phyloP scores from a whole-genome alignment of 2,329 filamentous ascomycete genomes.

The Madurella mycetomatis region DNA sequence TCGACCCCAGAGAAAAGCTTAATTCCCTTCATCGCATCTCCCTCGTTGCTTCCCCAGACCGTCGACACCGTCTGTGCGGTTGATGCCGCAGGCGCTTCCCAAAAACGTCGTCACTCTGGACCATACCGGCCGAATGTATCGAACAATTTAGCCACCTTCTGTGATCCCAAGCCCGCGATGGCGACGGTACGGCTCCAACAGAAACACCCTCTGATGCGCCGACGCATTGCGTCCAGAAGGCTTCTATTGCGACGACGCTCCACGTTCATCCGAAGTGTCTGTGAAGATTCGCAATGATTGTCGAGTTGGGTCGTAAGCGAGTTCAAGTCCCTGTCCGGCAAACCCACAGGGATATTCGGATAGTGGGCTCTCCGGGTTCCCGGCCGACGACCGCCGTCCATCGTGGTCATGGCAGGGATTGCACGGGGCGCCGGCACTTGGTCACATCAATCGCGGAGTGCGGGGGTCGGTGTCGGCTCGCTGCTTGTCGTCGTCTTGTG shows the following conservation, averaged over 20 bases:
- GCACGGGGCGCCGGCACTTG: background rate
- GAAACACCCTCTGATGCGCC: constrained; percentile 1
- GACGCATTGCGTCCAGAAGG: constrained; percentile 9
- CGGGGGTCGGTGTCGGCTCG: background rate
- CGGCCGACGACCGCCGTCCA: background rate
- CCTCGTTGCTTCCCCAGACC: constrained; percentile 9
- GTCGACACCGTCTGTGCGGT: constrained; percentile 18
- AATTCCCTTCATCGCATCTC: background rate
- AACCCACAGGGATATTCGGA: background rate
- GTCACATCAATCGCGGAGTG: background rate
- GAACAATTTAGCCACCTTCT: constrained; percentile 16
- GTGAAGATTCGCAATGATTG: background rate
- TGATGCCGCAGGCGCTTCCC: constrained; percentile 17
- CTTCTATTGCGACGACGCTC: background rate
- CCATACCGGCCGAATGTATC: constrained; percentile 12
- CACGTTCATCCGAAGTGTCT: background rate
- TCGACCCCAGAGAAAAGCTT: constrained; percentile 5
- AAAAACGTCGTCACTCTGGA: constrained; percentile 8
- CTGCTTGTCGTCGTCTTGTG: background rate
- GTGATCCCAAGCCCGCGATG: constrained; percentile 1
- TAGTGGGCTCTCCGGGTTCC: constrained; percentile 3
- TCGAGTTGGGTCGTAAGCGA: background rate
- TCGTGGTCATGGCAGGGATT: background rate
- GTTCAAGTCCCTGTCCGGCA: background rate
- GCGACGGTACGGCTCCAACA: constrained; percentile 1